phyloP scores from a whole-genome alignment of 2,329 filamentous ascomycete genomes.

The Hypoxylon sp. region DNA sequence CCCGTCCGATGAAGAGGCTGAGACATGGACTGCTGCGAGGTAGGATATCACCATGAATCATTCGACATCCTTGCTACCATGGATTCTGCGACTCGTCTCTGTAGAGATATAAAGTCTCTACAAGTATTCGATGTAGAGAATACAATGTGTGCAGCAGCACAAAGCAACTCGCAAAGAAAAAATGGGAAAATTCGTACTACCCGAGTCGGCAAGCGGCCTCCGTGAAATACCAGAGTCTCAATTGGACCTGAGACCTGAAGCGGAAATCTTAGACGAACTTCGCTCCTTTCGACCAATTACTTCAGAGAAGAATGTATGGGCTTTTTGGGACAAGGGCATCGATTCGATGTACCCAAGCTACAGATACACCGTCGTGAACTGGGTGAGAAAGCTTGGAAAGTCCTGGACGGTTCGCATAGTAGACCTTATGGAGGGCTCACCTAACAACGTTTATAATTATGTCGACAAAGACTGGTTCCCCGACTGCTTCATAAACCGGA shows the following conservation, averaged over 20 bases:
- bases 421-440: slow-evolving; percentile 56
- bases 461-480: slow-evolving; percentile 54
- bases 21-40: slow-evolving; percentile 1
- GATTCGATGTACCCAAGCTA: slow-evolving; percentile 57
- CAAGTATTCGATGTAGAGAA: neutral
- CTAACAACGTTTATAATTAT: slow-evolving; percentile 56
- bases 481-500: slow-evolving; percentile 56
- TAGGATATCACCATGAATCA: slow-evolving; percentile 15
- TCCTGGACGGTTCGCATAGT: slow-evolving; percentile 61
- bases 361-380: slow-evolving; percentile 58
- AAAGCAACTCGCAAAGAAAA: slow-evolving; percentile 4
- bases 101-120: slow-evolving; percentile 11
- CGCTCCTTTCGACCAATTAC: slow-evolving; percentile 53
- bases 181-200: slow-evolving; percentile 45
- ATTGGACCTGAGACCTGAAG: slow-evolving; percentile 53
- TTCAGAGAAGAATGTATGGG: slow-evolving; percentile 63
- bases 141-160: neutral
- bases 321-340: slow-evolving; percentile 61
- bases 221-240: slow-evolving; percentile 43
- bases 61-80: neutral
- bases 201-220: slow-evolving; percentile 44
- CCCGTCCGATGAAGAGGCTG: neutral
- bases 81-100: neutral
- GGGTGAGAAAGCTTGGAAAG: slow-evolving; percentile 59
- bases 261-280: slow-evolving; percentile 52